Base-by-base conservation (phyloP, 768 basidiomycete species). In the Termitomyces sp. region DNA sequence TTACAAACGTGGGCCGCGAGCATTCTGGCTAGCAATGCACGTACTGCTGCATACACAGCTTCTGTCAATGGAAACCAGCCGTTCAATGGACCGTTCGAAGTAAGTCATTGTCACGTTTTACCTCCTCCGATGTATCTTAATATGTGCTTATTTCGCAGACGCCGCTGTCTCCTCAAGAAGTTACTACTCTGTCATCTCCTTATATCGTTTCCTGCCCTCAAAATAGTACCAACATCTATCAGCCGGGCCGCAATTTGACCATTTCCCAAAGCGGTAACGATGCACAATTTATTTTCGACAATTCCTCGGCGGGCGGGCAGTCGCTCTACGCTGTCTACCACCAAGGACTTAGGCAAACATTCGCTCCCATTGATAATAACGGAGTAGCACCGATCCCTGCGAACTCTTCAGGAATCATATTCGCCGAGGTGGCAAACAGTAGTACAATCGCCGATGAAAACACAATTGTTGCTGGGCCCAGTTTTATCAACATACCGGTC, bases 11-110 rank as follows among this genome's bases (percentile, higher is more conserved):
- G 75, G 30, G 79, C 79, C 20, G 81, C 72, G 7, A 73, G 78
- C 36, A 79, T 84, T 62, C 69, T 81, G 28, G 73, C 80, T 30
- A 77, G 73, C 57, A 80, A 84, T 65, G 75, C 78, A 42, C 72
- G 80, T 36, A 79, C 81, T 60, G 75, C 78, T 16, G 69, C 75
- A 12, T 84, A 80, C 77, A 55, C 81, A 26, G 63, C 70, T 54
- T 66, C 72, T 18, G 70, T 77, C 32, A 65, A 69, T 58, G 68
- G 73, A 48, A 66, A 64, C 5, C 64, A 72, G 33, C 68, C 76
- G 3, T 81, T 80, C 76, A 71, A 71, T 42, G 71, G 75, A 10
- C 63, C 80, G 14, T 76, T 78, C 64, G 79, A 80, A 61, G 78
- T 69, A 54, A 51, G 64, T 57, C 36, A 3, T 32, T n/a, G 6